These are phyloP conservation scores for Barbarea vulgaris DNA, from an alignment of 345 rosid genomes.

Conservation along the genomic window DNA sequence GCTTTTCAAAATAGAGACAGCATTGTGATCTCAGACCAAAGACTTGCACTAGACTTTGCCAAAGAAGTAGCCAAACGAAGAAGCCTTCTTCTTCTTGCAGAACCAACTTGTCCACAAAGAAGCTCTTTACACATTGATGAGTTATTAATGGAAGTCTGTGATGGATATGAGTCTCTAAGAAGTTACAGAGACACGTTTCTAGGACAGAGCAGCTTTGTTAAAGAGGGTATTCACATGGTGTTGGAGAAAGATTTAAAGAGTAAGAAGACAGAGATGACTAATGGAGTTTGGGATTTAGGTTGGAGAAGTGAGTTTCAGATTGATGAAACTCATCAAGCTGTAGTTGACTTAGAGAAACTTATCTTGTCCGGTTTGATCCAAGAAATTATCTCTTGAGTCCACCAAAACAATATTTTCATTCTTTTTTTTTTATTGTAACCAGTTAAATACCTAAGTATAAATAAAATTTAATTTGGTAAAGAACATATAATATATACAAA, in stretches of 20 bases:
- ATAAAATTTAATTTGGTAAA: conserved; percentile 3
- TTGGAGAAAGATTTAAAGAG: conserved; percentile 60
- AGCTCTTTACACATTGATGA: conserved; percentile 47
- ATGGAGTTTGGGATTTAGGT: conserved; percentile 73
- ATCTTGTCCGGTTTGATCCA: conserved; percentile 57
- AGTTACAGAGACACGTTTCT: conserved; percentile 45
- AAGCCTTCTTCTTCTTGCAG: conserved; percentile 46
- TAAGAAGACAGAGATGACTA: conserved; percentile 49
- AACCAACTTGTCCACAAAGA: conserved; percentile 34
- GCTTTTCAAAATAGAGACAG: neutral
- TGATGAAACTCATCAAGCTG: conserved; percentile 58
- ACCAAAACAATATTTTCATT: neutral
- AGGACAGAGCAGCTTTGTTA: conserved; percentile 32
- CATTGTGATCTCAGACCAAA: conserved; percentile 32
- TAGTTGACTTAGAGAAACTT: conserved; percentile 58
- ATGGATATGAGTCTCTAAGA: conserved; percentile 49
- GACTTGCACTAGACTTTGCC: conserved; percentile 64
- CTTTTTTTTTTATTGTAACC: conserved; percentile 7
- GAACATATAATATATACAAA: neutral
- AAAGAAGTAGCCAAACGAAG: conserved; percentile 58
- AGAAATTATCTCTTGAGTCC: conserved; percentile 47
- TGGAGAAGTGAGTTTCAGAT: conserved; percentile 66
- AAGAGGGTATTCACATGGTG: conserved; percentile 44
- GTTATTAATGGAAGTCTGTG: conserved; percentile 59
- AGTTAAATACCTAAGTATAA: conserved; percentile 9